A percentile compares a stretch with the other conserved stretches of the same genome.
These are phyloP conservation scores for Boletus coffeatus DNA, from an alignment of 1,284 basidiomycete species.

Conservation along the genomic window DNA sequence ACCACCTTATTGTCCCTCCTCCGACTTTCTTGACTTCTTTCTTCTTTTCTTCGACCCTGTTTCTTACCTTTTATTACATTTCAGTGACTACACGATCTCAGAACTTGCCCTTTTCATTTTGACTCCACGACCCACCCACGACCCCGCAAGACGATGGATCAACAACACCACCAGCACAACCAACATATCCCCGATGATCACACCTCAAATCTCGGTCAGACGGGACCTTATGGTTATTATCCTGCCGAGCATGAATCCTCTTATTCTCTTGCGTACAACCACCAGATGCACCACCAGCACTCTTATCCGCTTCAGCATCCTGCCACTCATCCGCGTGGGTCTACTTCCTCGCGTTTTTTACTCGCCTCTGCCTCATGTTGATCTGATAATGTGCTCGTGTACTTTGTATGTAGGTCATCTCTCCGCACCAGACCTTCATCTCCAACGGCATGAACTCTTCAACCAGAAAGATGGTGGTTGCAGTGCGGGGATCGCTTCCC, in stretches of 20 bases:
- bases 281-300: conserved; percentile 35
- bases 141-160: conserved; percentile 34
- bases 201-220: conserved; percentile 33
- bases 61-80: conserved; percentile 30
- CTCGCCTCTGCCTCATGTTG: conserved; percentile 44
- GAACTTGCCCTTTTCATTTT: conserved; percentile 26
- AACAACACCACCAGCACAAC: conserved; percentile 33
- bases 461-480: conserved; percentile 66
- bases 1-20: conserved; percentile 22
- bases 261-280: conserved; percentile 38
- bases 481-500: conserved; percentile 46
- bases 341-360: conserved; percentile 34
- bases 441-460: conserved; percentile 87
- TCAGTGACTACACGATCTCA: conserved; percentile 26
- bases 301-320: conserved; percentile 40
- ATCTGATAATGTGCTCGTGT: conserved; percentile 50
- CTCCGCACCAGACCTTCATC: conserved; percentile 50
- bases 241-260: conserved; percentile 37
- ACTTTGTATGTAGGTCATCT: conserved; percentile 48
- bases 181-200: conserved; percentile 39
- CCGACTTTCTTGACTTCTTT: conserved; percentile 22
- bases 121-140: conserved; percentile 34
- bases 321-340: conserved; percentile 51
- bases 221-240: conserved; percentile 35
- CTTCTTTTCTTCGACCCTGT: conserved; percentile 24